Base-by-base conservation (phyloP, 768 basidiomycete genomes). In the Tulasnella calospora region DNA sequence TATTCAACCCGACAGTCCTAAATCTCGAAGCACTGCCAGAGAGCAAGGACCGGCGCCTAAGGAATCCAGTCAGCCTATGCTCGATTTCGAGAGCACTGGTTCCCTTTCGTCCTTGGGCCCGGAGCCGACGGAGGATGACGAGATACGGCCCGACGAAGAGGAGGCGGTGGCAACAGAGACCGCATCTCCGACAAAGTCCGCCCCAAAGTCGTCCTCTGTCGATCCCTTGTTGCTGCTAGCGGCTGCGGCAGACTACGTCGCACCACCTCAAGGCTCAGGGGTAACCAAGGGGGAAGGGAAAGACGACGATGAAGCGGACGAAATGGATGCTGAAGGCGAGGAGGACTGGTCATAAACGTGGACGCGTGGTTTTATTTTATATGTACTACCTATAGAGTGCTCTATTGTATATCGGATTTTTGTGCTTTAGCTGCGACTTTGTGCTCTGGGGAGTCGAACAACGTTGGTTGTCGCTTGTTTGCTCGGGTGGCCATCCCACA, bases 251-350 rank as follows among this genome's bases (percentile, higher is more conserved):
- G 73, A 67, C 35, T n/a, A 21, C 36, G 51, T 38, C 17, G 51
- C 9, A 6, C 35, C 55, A 21, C n/a, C 74, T 35, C 30, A 55
- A 23, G 47, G 51, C n/a, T 8, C 38, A 17, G 74, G 44, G 33
- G 41, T n/a, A 40, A 21, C 35, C 19, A 55, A 74, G 40, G 73
- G 33, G 47, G 38, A 61, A 15, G 40, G 71, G 74, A 47, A 21
- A 47, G 46, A 47, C 46, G 78, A 33, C 7, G 79, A 79, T 0
- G 79, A 79, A 47, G 79, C 71, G 70, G 82, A 69, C 46, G 80
- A 80, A 38, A 81, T 67, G 71, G 82, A 82, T 71, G 82, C 82
- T 27, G 82, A 82, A 40, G 82, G 82, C 12, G 82, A 82, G 77
- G 82, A 76, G 30, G 77, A 79, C 47, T 71, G 61, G 71, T 79